Evolutionary conservation across 306 rosid genomes (phyloP).

Genomic region (Vicia villosa): DNA sequence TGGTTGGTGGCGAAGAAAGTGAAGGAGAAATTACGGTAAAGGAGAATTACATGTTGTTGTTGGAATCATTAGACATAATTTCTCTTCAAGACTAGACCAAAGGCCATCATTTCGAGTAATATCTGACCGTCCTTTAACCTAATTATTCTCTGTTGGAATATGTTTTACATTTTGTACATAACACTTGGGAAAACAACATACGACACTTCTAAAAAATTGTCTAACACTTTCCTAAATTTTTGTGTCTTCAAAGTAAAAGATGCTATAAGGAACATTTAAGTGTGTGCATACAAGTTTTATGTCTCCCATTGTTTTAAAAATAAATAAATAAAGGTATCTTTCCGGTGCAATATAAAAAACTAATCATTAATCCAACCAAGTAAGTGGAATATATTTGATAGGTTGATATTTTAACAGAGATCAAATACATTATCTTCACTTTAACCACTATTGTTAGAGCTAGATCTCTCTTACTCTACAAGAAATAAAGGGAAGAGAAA

Average conservation of each 20-base stretch:
- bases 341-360: too few relatives aligned
- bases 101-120: constrained; percentile 79
- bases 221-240: neutral
- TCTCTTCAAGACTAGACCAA: constrained; percentile 82
- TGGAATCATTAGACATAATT: constrained; percentile 73
- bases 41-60: constrained; percentile 67
- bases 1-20: constrained; percentile 81
- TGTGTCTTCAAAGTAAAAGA: constrained; percentile 14
- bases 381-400: too few relatives aligned
- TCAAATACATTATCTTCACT: too few relatives aligned
- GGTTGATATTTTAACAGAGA: too few relatives aligned
- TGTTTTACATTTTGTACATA: neutral
- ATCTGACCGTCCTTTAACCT: neutral
- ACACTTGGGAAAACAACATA: constrained; percentile 6
- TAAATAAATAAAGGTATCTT: too few relatives aligned
- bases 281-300: neutral
- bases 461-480: too few relatives aligned
- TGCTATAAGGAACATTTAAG: constrained; percentile 21
- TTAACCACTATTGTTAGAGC: too few relatives aligned
- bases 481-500: too few relatives aligned
- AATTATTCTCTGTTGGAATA: neutral
- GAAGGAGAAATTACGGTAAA: constrained; percentile 28
- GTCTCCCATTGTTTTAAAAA: too few relatives aligned
- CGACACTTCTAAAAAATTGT: neutral
- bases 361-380: too few relatives aligned